Percentiles rank a stretch among this genome's conserved stretches.
These are phyloP conservation scores for Asterophora parasitica DNA, from an alignment of 768 basidiomycete genomes.

Conservation along the genomic window DNA sequence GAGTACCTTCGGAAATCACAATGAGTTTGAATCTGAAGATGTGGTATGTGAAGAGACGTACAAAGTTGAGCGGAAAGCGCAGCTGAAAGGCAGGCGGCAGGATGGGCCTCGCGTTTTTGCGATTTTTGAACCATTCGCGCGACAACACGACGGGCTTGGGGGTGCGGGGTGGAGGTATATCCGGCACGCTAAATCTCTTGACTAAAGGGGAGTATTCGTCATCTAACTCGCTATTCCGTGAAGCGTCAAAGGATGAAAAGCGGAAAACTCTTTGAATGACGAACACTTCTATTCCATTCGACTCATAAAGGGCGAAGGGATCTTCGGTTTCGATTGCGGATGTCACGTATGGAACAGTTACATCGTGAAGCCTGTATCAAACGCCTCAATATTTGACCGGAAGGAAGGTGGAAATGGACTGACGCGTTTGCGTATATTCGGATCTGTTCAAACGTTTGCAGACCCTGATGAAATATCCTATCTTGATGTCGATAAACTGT, in stretches of 20 bases:
- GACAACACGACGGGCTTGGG: slow-evolving; percentile 38
- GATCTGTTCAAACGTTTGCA: slow-evolving; percentile 61
- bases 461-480: slow-evolving; percentile 69
- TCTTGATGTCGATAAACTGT: slow-evolving; percentile 39
- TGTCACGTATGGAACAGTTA: slow-evolving; percentile 80
- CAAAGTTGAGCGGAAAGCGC: slow-evolving; percentile 67
- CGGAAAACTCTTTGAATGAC: slow-evolving; percentile 13
- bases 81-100: slow-evolving; percentile 58
- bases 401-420: slow-evolving; percentile 22
- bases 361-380: slow-evolving; percentile 55
- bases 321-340: slow-evolving; percentile 68
- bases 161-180: slow-evolving; percentile 35
- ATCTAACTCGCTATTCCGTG: slow-evolving; percentile 42
- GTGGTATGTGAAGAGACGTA: slow-evolving; percentile 37
- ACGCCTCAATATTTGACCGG: not conserved
- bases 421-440: slow-evolving; percentile 80
- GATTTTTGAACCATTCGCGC: slow-evolving; percentile 38
- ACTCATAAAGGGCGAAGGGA: slow-evolving; percentile 51
- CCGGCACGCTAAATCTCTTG: slow-evolving; percentile 43
- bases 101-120: slow-evolving; percentile 36
- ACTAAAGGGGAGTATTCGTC: slow-evolving; percentile 56
- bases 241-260: slow-evolving; percentile 3
- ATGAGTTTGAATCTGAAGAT: not conserved
- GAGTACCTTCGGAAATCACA: slow-evolving; percentile 35
- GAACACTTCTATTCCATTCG: slow-evolving; percentile 61